Evolutionary conservation across 495 filamentous ascomycete genomes (phyloP), one percentile per base, ranked within the genome.

Genomic region (Sabuloglossum arenarium): DNA sequence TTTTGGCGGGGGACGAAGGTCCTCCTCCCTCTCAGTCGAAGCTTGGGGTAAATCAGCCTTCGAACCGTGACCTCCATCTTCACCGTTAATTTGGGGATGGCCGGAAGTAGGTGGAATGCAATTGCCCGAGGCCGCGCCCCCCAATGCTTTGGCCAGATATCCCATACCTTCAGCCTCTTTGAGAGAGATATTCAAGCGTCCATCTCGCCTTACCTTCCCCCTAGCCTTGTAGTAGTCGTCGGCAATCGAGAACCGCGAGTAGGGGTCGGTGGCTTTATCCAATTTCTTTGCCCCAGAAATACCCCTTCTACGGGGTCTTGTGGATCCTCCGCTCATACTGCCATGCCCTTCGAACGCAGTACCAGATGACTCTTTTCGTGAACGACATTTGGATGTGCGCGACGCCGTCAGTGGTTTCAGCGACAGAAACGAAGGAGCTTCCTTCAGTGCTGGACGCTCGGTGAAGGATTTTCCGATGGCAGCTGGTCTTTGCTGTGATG

Each of bases 121-220:
- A n/a, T n/a, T n/a, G n/a, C n/a, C n/a, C n/a, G n/a, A n/a, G n/a
- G n/a, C n/a, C n/a, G 75, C 73, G 0, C 74, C 72, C 8, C 82
- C 83, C 0, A 85, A 68, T n/a, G 80, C 79, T 61, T 82, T 82
- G 23, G 80, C 80, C 37, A 84, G 67, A 60, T 83, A 84, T 4
- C 81, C 81, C 3, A 66, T 76, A 56, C 80, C 79, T 53, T 71
- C 73, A 1, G 76, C 79, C 62, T 85, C 78, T 54, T 81, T 80
- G 62, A 87, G 68, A n/a, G 75, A 77, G 54, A 88, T 84, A 54
- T 73, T 75, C 16, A 88, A 67, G 25, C 84, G 72, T 6, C 84
- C 84, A 63, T 86, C 84, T n/a, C 65, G 71, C 64, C 77, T 80
- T 12, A 87, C 72, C 47, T 70, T 76, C n/a, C 82, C 84, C 32